Conservation (phyloP, 1,284 basidiomycete species). For the Moesziomyces aphidis region DNA sequence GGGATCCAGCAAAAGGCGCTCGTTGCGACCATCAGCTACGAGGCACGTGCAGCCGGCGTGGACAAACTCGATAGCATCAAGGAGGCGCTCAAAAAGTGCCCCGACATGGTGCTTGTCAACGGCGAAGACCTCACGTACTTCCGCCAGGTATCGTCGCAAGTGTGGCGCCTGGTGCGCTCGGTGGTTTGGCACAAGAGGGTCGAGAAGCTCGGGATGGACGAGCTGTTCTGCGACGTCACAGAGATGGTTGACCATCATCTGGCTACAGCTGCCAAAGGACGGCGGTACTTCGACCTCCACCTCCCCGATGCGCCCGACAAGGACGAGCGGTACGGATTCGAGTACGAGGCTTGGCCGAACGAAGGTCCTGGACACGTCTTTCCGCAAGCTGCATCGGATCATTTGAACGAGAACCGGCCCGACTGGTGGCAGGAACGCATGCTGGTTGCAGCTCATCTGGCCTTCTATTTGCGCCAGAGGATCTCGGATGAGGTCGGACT, state of each 20-base stretch:
- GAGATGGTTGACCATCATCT: slow-evolving; percentile 65
- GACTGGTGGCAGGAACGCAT: slow-evolving; percentile 45
- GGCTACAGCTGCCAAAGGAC: not conserved
- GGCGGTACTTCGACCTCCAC: slow-evolving; percentile 36
- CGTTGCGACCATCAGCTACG: slow-evolving; percentile 68
- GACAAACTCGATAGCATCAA: slow-evolving; percentile 66
- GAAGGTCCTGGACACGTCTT: slow-evolving; percentile 25
- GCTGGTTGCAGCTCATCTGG: slow-evolving; percentile 63
- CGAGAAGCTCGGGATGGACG: slow-evolving; percentile 69
- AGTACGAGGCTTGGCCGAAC: slow-evolving; percentile 45
- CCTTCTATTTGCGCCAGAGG: slow-evolving; percentile 58
- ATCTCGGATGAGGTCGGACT: slow-evolving; percentile 65
- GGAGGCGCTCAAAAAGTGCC: slow-evolving; percentile 64
- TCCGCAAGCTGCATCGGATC: slow-evolving; percentile 18
- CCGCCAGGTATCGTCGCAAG: slow-evolving; percentile 58
- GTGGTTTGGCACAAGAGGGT: slow-evolving; percentile 58
- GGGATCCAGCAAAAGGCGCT: slow-evolving; percentile 69
- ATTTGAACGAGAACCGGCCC: slow-evolving; percentile 11
- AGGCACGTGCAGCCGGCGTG: slow-evolving; percentile 67
- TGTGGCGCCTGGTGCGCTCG: slow-evolving; percentile 62
- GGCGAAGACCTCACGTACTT: slow-evolving; percentile 69
- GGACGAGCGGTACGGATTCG: slow-evolving; percentile 33
- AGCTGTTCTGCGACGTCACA: slow-evolving; percentile 68
- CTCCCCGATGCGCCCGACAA: not conserved
- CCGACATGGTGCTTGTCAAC: slow-evolving; percentile 67